Base-by-base conservation (phyloP, 2,329 filamentous ascomycete species). In the Ophiocordyceps camponoti-floridani region DNA sequence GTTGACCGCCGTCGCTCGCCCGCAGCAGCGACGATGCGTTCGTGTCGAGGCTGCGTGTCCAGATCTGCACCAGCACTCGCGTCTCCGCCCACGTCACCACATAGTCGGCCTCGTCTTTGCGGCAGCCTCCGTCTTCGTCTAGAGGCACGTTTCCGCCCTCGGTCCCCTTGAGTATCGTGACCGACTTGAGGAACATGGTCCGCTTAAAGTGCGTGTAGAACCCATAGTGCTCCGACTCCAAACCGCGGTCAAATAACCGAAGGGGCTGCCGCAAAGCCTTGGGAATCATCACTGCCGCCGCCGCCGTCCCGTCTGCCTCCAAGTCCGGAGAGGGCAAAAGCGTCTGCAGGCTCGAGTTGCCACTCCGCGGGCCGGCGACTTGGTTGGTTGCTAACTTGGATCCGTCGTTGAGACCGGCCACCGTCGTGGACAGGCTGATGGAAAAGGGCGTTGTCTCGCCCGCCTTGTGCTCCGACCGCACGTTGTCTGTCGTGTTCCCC, bases 181-280 rank as follows among this genome's bases (percentile, higher is more conserved):
- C 63, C 14, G 76, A 78, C 52, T 79, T 77, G 49, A 94, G 69
- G 65, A 89, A 94, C 50, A 94, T 84, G 9, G 81, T 82, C 51
- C 87, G 84, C 62, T 87, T 79, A 61, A 84, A 96, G 67, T 94
- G 93, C 1, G 75, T 84, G 64, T 94, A 95, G 64, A 95, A 95
- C 2, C 85, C 86, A 60, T 93, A 95, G 62, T 94, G 86, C 59
- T 96, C 89, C 0, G 80, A 81, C 2, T 73, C 65, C 27, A 83
- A 68, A 16, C 83, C 87, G 18, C 87, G 82, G 58, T 96, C 85
- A 59, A 80, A 96, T 1, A 96, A 73, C 2, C 84, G 77, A 12
- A 96, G 68, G 0, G 86, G 89, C 55, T 96, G 91, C 47, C 81
- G 75, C 1, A 69, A 63, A 0, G 82, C 75, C 8, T 73, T 67